phyloP scores from a whole-genome alignment of 2,329 filamentous ascomycete species.

The Emergomyces orientalis region DNA sequence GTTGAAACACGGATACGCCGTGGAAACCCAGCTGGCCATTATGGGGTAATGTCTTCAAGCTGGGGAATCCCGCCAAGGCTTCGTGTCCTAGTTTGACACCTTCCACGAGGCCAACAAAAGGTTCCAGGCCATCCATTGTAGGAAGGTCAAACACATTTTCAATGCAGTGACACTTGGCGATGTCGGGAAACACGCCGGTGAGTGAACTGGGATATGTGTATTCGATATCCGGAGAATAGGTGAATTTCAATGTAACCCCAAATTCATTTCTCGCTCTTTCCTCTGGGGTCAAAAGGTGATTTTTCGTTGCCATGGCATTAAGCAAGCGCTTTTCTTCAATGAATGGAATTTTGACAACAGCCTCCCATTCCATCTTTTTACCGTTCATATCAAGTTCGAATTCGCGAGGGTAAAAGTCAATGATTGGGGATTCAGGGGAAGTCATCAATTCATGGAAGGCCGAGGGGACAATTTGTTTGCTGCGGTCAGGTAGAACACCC shows the following conservation, averaged over 20 bases:
- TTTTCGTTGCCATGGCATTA: constrained; percentile 74
- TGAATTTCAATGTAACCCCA: constrained; percentile 87
- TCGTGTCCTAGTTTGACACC: constrained; percentile 72
- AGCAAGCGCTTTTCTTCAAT: constrained; percentile 87
- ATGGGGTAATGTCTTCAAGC: constrained; percentile 75
- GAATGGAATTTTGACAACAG: constrained; percentile 97
- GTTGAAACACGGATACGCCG: constrained; percentile 88
- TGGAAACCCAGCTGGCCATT: constrained; percentile 74
- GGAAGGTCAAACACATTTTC: constrained; percentile 96
- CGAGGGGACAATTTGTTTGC: constrained; percentile 85
- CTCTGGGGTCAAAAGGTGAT: constrained; percentile 63
- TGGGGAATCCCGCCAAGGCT: constrained; percentile 90
- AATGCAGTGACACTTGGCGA: constrained; percentile 77
- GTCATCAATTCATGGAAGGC: constrained; percentile 93
- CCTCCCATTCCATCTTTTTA: constrained; percentile 99
- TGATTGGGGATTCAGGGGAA: constrained; percentile 77
- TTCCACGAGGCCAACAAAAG: constrained; percentile 71
- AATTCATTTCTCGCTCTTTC: constrained; percentile 82
- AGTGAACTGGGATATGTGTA: constrained; percentile 83
- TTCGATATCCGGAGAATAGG: constrained; percentile 65
- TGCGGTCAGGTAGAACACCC: constrained; percentile 94
- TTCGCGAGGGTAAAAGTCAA: constrained; percentile 95
- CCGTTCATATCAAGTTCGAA: constrained; percentile 99
- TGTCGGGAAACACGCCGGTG: constrained; percentile 80
- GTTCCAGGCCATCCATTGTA: constrained; percentile 78